Conservation (phyloP, 495 filamentous ascomycete genomes). For the Hypoxylon cercidicola region DNA sequence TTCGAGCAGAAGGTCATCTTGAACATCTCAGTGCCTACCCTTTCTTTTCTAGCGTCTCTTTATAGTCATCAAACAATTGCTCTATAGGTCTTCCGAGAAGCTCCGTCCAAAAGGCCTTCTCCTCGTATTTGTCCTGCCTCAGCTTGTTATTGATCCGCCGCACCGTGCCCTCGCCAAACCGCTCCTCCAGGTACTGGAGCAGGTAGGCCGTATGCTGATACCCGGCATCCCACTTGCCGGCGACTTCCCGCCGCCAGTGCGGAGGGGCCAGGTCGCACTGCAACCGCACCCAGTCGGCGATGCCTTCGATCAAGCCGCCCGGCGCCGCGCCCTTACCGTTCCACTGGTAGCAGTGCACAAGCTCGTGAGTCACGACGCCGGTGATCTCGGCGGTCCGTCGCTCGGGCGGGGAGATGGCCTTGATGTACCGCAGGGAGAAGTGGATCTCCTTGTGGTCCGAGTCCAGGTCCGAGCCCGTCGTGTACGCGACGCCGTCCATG, state of each 20-base stretch:
- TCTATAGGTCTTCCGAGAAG: conserved; percentile 72
- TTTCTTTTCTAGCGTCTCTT: conserved; percentile 40
- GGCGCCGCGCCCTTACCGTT: conserved; percentile 72
- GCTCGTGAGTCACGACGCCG: conserved; percentile 90
- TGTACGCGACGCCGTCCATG: conserved; percentile 89
- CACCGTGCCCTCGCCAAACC: conserved; percentile 77
- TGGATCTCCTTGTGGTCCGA: conserved; percentile 95
- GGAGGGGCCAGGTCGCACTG: conserved; percentile 77
- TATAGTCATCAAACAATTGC: conserved; percentile 80
- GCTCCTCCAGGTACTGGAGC: conserved; percentile 74
- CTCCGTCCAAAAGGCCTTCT: conserved; percentile 74
- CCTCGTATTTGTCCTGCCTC: conserved; percentile 65
- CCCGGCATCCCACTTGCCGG: conserved; percentile 83
- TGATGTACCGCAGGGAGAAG: conserved; percentile 81
- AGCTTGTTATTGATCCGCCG: conserved; percentile 77
- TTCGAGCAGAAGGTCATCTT: neutral
- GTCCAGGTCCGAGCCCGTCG: conserved; percentile 83
- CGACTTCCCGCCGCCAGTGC: conserved; percentile 76
- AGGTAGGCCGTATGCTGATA: conserved; percentile 96
- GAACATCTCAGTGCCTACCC: neutral
- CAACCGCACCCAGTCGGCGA: conserved; percentile 93
- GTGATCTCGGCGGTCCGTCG: conserved; percentile 72
- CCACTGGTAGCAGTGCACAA: conserved; percentile 96
- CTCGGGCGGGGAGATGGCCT: conserved; percentile 46
- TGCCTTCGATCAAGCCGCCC: conserved; percentile 86